These are phyloP conservation scores for Angophora floribunda DNA, from an alignment of 345 rosid species.

Conservation along the genomic window DNA sequence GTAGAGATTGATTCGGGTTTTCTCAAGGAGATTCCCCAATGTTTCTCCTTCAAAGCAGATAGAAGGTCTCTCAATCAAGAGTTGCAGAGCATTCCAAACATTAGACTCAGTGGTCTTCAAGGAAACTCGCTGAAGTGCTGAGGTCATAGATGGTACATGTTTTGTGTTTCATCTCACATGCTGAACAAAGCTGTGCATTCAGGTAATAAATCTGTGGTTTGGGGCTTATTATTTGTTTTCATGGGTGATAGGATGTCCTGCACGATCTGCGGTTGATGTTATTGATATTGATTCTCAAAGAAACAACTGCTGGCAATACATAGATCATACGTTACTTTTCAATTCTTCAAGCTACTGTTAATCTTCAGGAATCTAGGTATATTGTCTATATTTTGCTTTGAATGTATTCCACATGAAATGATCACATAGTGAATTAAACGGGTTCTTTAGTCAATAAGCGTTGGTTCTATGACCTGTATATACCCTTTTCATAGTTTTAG, in stretches of 20 bases:
- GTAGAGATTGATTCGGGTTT: not conserved
- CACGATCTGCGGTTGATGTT: not conserved
- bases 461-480: not conserved
- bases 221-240: not conserved
- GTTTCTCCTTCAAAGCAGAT: not conserved
- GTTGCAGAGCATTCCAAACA: not conserved
- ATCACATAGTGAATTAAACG: not conserved
- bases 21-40: not conserved
- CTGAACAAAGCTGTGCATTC: not conserved
- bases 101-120: not conserved
- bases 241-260: not conserved
- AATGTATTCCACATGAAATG: not conserved
- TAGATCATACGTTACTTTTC: not conserved
- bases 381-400: not conserved
- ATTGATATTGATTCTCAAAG: not conserved
- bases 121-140: not conserved
- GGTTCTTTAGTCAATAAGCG: not conserved
- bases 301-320: not conserved
- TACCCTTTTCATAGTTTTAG: not conserved
- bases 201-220: not conserved
- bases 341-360: not conserved
- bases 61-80: not conserved
- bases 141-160: not conserved
- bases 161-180: not conserved
- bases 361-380: not conserved